phyloP scores from a whole-genome alignment of 495 filamentous ascomycete genomes.

The Hypoxylon fragiforme region DNA sequence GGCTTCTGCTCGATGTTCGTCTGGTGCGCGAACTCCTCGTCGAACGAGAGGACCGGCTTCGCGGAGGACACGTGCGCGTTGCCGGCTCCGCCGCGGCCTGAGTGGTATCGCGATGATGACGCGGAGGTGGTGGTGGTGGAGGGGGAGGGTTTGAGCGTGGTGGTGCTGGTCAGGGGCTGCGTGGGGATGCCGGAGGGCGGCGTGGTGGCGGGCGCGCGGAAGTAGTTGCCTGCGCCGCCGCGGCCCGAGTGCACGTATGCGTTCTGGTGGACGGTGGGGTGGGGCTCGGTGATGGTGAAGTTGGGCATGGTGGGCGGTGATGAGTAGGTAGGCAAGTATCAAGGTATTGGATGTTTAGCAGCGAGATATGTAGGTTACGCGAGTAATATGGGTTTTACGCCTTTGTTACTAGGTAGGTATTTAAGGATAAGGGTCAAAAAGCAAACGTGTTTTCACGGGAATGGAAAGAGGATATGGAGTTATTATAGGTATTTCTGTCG shows the following conservation, averaged over 20 bases:
- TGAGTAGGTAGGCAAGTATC: slow-evolving; percentile 18
- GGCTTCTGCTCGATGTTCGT: slow-evolving; percentile 60
- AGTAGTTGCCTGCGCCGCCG: slow-evolving; percentile 86
- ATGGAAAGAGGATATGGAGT: slow-evolving; percentile 18
- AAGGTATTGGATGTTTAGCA: slow-evolving; percentile 9
- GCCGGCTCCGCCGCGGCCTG: slow-evolving; percentile 87
- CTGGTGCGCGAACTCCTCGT: slow-evolving; percentile 80
- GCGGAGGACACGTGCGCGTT: slow-evolving; percentile 71
- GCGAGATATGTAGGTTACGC: no score
- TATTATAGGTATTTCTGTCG: slow-evolving; percentile 32
- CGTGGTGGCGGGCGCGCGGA: slow-evolving; percentile 67
- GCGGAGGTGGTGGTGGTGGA: slow-evolving; percentile 42
- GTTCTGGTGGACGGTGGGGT: slow-evolving; percentile 68
- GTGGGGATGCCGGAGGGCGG: slow-evolving; percentile 45
- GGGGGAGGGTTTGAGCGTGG: no score
- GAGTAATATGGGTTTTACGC: no score
- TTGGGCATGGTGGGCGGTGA: slow-evolving; percentile 42
- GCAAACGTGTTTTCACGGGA: no score
- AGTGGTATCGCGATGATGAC: slow-evolving; percentile 63
- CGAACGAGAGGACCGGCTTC: slow-evolving; percentile 82
- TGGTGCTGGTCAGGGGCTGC: slow-evolving; percentile 19
- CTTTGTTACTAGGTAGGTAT: no score
- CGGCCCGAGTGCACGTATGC: slow-evolving; percentile 76
- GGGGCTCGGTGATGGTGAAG: slow-evolving; percentile 78
- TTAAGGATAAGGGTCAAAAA: no score